A percentile compares a stretch with the other conserved stretches of the same genome.
phyloP scores from a whole-genome alignment of 371 early-diverging fungal species.

The Apophysomyces variabilis region DNA sequence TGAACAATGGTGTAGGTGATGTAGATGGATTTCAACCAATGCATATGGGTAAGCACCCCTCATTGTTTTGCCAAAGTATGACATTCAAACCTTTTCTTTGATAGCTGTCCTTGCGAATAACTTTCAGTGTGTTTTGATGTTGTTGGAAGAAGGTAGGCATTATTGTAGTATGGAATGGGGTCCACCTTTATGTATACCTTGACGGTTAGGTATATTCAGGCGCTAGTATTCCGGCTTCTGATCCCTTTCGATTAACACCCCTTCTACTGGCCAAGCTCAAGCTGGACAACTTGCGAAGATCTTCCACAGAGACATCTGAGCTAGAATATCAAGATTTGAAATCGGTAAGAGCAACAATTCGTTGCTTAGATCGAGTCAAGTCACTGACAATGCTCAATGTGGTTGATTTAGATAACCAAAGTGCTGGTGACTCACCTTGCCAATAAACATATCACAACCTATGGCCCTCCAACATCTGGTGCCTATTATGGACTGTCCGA shows the following conservation, averaged over 20 bases:
- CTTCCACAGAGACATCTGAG: slow-evolving; percentile 25
- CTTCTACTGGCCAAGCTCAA: slow-evolving; percentile 50
- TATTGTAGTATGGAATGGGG: background rate
- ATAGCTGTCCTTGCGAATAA: slow-evolving; percentile 53
- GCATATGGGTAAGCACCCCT: slow-evolving; percentile 45
- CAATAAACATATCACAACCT: slow-evolving; percentile 38
- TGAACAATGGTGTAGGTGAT: slow-evolving; percentile 56
- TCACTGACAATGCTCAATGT: background rate
- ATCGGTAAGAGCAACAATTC: slow-evolving; percentile 28
- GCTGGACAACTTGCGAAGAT: slow-evolving; percentile 45
- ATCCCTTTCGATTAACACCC: slow-evolving; percentile 53
- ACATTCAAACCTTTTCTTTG: background rate
- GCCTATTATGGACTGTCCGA: slow-evolving; percentile 40
- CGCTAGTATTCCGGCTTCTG: slow-evolving; percentile 50
- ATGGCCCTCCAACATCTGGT: slow-evolving; percentile 25
- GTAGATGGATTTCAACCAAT: slow-evolving; percentile 50
- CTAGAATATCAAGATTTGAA: slow-evolving; percentile 43
- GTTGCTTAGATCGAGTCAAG: background rate
- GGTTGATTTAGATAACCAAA: slow-evolving; percentile 39
- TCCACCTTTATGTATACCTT: slow-evolving; percentile 17
- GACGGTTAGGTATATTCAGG: slow-evolving; percentile 30
- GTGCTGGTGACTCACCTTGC: slow-evolving; percentile 49
- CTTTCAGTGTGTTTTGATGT: slow-evolving; percentile 48
- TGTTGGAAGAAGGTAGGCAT: slow-evolving; percentile 47
- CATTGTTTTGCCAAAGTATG: background rate